These are phyloP conservation scores for Erodium texanum DNA, from an alignment of 441 rosid species.

Conservation along the genomic window DNA sequence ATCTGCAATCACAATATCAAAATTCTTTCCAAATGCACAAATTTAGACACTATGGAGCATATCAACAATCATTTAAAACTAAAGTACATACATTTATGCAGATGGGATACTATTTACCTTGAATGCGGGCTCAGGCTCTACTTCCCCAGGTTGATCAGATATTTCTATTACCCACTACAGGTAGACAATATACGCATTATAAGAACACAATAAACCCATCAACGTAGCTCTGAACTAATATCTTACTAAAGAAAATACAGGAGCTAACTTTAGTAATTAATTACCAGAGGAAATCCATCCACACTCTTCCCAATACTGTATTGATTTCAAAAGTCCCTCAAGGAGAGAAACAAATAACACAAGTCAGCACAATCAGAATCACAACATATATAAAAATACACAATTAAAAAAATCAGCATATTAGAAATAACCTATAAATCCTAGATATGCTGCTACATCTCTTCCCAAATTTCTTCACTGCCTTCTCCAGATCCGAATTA, in stretches of 20 bases:
- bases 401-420: neutral
- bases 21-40: neutral
- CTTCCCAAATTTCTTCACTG: slow-evolving; percentile 53
- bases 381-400: neutral
- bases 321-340: slow-evolving; percentile 56
- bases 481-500: slow-evolving; percentile 67
- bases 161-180: slow-evolving; percentile 89
- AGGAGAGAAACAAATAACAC: slow-evolving; percentile 55
- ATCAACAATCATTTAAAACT: neutral
- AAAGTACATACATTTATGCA: neutral
- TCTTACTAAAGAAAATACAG: neutral
- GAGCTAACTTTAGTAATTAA: slow-evolving; percentile 18
- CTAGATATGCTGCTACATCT: slow-evolving; percentile 77
- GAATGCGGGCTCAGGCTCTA: slow-evolving; percentile 91
- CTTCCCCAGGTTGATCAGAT: slow-evolving; percentile 75
- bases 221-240: neutral
- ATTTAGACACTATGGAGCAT: neutral
- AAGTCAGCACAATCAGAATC: slow-evolving; percentile 40
- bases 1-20: neutral
- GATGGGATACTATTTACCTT: slow-evolving; percentile 42
- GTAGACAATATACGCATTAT: slow-evolving; percentile 11
- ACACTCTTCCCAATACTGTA: slow-evolving; percentile 88
- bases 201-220: neutral
- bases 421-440: slow-evolving; percentile 59
- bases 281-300: slow-evolving; percentile 85